Evolutionary conservation across 805 yeast species (phyloP).

Genomic region (Candida insectorum): DNA sequence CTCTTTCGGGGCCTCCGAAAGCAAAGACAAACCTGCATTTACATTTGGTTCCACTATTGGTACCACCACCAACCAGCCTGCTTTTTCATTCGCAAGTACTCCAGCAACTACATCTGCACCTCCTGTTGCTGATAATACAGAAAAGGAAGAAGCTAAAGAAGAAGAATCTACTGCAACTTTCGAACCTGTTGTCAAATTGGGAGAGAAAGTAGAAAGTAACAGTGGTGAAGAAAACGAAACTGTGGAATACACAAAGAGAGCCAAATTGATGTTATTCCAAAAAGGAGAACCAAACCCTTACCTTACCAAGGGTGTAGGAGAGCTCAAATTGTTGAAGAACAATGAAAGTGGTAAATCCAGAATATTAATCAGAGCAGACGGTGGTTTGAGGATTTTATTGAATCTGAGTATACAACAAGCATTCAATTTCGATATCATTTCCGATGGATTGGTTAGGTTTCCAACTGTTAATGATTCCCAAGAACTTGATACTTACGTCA

Average conservation of each 20-base stretch:
- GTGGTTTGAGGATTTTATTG: slow-evolving; percentile 73
- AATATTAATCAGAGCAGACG: slow-evolving; percentile 81
- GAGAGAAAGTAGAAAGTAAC: slow-evolving; percentile 47
- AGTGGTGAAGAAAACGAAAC: slow-evolving; percentile 89
- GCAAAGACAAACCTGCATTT: slow-evolving; percentile 7
- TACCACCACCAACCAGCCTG: not conserved
- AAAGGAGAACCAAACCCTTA: slow-evolving; percentile 46
- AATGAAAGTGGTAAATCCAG: slow-evolving; percentile 62
- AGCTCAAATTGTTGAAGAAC: slow-evolving; percentile 66
- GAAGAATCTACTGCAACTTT: slow-evolving; percentile 50
- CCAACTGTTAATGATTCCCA: slow-evolving; percentile 60
- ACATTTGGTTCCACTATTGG: no score
- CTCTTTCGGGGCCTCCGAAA: slow-evolving; percentile 13
- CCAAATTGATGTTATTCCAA: slow-evolving; percentile 65
- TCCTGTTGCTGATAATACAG: slow-evolving; percentile 1
- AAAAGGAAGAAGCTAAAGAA: slow-evolving; percentile 38
- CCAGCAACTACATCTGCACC: not conserved
- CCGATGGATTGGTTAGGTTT: slow-evolving; percentile 65
- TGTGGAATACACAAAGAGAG: slow-evolving; percentile 56
- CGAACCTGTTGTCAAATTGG: slow-evolving; percentile 29
- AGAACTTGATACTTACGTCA: slow-evolving; percentile 61
- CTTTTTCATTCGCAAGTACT: not conserved
- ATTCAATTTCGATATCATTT: slow-evolving; percentile 56
- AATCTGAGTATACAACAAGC: slow-evolving; percentile 60
- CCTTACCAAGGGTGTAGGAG: slow-evolving; percentile 74